These are phyloP conservation scores for Stephanodiscus minutulus DNA, from an alignment of 108 stramenopile genomes.

Conservation along the genomic window DNA sequence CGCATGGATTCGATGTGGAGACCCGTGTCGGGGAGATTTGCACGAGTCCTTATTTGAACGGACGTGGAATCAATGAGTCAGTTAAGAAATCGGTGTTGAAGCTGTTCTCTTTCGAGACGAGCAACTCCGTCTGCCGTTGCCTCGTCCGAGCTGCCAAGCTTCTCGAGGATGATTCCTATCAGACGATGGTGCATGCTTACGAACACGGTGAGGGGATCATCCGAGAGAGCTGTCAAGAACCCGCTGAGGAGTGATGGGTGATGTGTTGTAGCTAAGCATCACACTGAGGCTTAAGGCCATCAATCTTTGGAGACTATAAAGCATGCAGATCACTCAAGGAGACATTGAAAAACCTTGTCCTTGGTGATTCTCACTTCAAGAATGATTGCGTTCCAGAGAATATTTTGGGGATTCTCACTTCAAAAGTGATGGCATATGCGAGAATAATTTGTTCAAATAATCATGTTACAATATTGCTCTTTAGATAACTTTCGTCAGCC, in stretches of 20 bases:
- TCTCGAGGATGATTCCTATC: conserved; percentile 6
- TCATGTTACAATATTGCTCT: too few relatives aligned
- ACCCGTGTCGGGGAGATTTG: not conserved
- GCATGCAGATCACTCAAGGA: too few relatives aligned
- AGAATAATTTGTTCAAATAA: too few relatives aligned
- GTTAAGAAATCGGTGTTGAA: conserved; percentile 8
- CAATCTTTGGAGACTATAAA: too few relatives aligned
- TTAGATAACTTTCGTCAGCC: too few relatives aligned
- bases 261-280: not conserved
- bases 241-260: not conserved
- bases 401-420: too few relatives aligned
- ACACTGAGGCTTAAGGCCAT: too few relatives aligned
- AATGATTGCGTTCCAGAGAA: too few relatives aligned
- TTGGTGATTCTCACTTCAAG: too few relatives aligned
- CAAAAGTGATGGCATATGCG: too few relatives aligned
- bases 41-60: not conserved
- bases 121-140: conserved; percentile 5
- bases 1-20: not conserved
- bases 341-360: too few relatives aligned
- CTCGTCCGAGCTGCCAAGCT: conserved; percentile 7
- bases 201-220: conserved; percentile 7
- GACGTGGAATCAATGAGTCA: not conserved
- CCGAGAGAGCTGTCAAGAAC: conserved; percentile 11
- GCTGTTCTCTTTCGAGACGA: conserved; percentile 4
- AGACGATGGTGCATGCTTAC: conserved; percentile 9